phyloP scores from a whole-genome alignment of 139 green algal species.

The Auxenochlorella pyrenoidosa region DNA sequence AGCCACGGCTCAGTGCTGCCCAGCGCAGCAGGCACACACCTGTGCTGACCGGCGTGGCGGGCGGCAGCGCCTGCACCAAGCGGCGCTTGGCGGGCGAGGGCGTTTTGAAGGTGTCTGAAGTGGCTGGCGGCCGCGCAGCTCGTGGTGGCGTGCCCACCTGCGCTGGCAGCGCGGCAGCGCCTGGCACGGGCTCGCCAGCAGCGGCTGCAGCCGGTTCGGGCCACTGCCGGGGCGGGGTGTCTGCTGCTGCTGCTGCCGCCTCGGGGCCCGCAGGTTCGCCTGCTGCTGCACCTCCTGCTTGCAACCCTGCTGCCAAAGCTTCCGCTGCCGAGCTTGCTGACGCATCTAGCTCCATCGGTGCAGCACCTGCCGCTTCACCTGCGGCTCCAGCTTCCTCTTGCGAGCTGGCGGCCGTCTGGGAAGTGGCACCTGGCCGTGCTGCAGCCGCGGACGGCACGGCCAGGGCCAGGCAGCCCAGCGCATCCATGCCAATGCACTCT shows the following conservation, averaged over 20 bases:
- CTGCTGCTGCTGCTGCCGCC: neutral
- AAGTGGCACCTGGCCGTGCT: neutral
- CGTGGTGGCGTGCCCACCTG: neutral
- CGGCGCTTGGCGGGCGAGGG: constrained; percentile 16
- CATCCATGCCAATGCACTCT: neutral
- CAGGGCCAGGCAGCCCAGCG: neutral
- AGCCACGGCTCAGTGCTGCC: no score
- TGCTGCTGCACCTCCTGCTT: neutral
- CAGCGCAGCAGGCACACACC: neutral
- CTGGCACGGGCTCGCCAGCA: neutral
- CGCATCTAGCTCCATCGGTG: neutral
- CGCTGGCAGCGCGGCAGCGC: neutral
- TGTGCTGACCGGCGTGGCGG: constrained; percentile 13
- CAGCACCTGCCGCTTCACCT: neutral
- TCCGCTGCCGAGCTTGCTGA: neutral
- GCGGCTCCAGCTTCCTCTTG: neutral
- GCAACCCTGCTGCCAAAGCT: neutral
- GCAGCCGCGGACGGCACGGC: neutral
- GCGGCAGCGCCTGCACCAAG: neutral
- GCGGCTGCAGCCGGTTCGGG: neutral
- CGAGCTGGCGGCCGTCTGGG: neutral
- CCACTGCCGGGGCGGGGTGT: neutral
- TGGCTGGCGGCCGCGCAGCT: no score
- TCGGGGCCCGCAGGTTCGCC: neutral
- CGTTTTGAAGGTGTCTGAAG: neutral